phyloP scores from a whole-genome alignment of 2,329 filamentous ascomycete species.

The Botrytis paeoniae region DNA sequence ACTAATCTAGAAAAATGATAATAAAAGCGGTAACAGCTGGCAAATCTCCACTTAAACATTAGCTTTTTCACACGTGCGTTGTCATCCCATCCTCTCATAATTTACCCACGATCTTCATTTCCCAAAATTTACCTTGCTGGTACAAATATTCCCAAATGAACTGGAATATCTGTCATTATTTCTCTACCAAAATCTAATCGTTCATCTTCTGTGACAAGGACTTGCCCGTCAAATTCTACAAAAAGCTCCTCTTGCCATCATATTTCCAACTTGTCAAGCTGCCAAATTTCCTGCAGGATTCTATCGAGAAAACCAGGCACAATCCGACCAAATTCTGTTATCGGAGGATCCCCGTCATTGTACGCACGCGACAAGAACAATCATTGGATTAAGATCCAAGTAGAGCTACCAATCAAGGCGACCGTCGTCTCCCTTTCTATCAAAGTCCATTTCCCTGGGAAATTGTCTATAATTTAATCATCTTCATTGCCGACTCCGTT shows the following conservation, averaged over 20 bases:
- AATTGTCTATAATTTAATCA: not conserved
- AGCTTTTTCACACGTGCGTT: conserved; percentile 17
- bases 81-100: conserved; percentile 1
- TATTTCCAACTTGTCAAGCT: not conserved
- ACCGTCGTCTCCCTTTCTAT: conserved; percentile 20
- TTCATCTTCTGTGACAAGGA: conserved; percentile 5
- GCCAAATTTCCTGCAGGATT: conserved; percentile 11
- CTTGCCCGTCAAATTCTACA: not conserved
- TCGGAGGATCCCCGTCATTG: conserved; percentile 23
- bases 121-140: conserved; percentile 3
- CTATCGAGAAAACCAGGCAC: conserved; percentile 11
- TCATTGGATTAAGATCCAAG: conserved; percentile 27
- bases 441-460: not conserved
- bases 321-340: conserved; percentile 14
- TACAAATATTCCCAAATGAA: not conserved
- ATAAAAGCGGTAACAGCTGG: not conserved
- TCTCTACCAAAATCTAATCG: not conserved
- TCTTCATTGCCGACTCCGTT: not conserved
- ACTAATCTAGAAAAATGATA: not conserved
- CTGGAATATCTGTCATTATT: conserved; percentile 2
- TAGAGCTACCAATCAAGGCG: conserved; percentile 22
- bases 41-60: conserved; percentile 14
- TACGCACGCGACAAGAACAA: conserved; percentile 28
- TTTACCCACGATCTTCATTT: conserved; percentile 16
- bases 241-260: conserved; percentile 4